Percentiles rank a stretch among this genome's conserved stretches.
Evolutionary conservation across 257 asterid species (phyloP).

Genomic region (Rehmannia glutinosa): DNA sequence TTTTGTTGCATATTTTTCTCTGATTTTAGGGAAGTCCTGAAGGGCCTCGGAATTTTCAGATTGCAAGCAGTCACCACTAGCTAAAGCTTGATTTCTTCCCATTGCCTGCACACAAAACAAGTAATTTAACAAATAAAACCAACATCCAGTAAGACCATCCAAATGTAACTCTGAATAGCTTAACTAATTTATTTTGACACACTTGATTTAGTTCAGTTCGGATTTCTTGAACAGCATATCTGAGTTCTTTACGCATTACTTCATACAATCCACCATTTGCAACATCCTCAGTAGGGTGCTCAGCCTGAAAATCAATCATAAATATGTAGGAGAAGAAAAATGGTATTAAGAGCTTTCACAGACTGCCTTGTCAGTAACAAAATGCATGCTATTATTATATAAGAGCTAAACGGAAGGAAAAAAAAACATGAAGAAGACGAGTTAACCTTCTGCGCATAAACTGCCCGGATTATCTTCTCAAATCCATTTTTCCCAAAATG

Average conservation of each 20-base stretch:
- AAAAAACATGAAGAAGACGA: neutral
- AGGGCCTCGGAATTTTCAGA: conserved; percentile 38
- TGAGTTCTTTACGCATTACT: conserved; percentile 74
- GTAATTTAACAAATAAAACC: conserved; percentile 4
- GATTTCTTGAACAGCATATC: conserved; percentile 82
- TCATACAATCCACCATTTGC: conserved; percentile 54
- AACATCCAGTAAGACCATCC: conserved; percentile 1
- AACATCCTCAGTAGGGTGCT: conserved; percentile 48
- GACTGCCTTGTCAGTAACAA: conserved; percentile 8
- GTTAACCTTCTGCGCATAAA: conserved; percentile 63
- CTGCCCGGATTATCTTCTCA: conserved; percentile 69
- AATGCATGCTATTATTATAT: neutral
- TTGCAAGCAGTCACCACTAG: conserved; percentile 31
- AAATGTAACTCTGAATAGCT: conserved; percentile 2
- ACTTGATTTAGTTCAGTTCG: conserved; percentile 80
- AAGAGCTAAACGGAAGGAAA: neutral
- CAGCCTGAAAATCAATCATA: conserved; percentile 41
- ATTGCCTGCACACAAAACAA: conserved; percentile 28
- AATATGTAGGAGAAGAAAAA: neutral
- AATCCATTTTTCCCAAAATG: conserved; percentile 43
- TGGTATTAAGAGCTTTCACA: neutral
- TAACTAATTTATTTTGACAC: conserved; percentile 17
- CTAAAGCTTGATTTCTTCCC: conserved; percentile 29
- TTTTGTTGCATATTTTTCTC: conserved; percentile 40
- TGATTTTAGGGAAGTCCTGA: conserved; percentile 30